Evolutionary conservation across 148 eudicot species (phyloP).

Genomic region (Salicornia ramosissima): DNA sequence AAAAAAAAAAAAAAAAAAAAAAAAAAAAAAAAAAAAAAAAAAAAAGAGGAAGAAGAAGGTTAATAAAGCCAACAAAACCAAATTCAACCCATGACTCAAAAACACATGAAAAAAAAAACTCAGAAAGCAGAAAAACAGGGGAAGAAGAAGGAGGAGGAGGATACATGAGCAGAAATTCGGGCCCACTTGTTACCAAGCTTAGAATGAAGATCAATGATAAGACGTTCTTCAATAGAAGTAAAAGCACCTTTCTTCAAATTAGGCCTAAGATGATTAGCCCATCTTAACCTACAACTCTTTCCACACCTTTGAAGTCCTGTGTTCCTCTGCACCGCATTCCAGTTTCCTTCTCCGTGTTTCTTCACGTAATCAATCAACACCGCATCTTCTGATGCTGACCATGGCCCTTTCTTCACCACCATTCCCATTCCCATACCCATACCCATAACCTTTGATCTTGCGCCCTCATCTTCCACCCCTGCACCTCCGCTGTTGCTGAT

Average conservation of each 20-base stretch:
- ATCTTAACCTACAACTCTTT: conserved; percentile 77
- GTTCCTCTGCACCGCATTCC: conserved; percentile 81
- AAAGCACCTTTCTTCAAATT: conserved; percentile 79
- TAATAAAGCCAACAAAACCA: too few relatives aligned
- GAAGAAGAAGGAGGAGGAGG: background rate
- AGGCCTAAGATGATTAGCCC: conserved; percentile 89
- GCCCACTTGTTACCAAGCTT: conserved; percentile 96
- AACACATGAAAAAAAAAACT: too few relatives aligned
- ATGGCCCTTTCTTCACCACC: conserved; percentile 68
- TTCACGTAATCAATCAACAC: conserved; percentile 69
- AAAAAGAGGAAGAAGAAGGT: too few relatives aligned
- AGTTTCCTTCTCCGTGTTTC: conserved; percentile 86
- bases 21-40: too few relatives aligned
- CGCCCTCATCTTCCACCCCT: background rate
- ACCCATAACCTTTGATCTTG: too few relatives aligned
- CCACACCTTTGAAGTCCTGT: conserved; percentile 73
- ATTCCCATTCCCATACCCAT: too few relatives aligned
- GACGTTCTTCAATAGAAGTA: conserved; percentile 62
- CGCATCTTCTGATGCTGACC: conserved; percentile 75
- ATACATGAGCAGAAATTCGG: conserved; percentile 82
- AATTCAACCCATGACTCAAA: too few relatives aligned
- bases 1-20: background rate
- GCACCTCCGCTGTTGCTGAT: background rate
- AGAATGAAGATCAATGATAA: conserved; percentile 68
- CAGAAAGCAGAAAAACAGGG: background rate